Base-by-base conservation (phyloP, 257 asterid species). In the Solanum clarkiae region DNA sequence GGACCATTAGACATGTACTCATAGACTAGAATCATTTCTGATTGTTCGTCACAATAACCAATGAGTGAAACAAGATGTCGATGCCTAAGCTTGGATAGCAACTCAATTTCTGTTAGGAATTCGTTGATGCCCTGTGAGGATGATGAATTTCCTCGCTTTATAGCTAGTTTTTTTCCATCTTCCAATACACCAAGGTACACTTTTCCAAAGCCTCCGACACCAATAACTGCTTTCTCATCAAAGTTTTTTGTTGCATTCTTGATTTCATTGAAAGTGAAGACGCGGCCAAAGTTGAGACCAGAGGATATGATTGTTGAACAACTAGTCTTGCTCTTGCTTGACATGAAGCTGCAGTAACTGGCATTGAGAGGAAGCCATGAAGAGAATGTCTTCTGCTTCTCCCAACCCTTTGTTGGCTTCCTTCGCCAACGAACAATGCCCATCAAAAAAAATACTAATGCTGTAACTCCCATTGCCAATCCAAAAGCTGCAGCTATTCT, bases 131-230 rank as follows among this genome's bases (percentile, higher is more conserved):
- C 99, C 83, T 96, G 98, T 0, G 98, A 92, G 2, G 98, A 94
- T 2, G 97, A 94, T 11, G 96, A 93, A 86, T 93, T 95, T 42
- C 98, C 99, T 84, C 98, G 90, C 85, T 96, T 96, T 51, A 96
- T 92, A 1, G 98, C 98, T 8, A 96, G 90, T 32, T 93, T 90
- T 3, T 91, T 92, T 44, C 99, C 98, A 26, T 89, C 94, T 3
- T 91, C 92, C 13, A 86, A 55, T 45, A 87, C 93, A 0, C 94
- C 98, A 0, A 96, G 90, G 85, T 91, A 96, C n/a, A 96, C 99
- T 84, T 95, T 96, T 4, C 98, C 99, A n/a, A 96, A 96, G 1
- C 99, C 99, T 6, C 99, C 98, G 14, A 96, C 95, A 51, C 98
- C 98, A 4, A 95, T 89, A 6, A 95, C 92, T 2, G 88, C 93